A percentile compares a stretch with the other conserved stretches of the same genome.
Evolutionary conservation across 306 rosid genomes (phyloP).

Genomic region (Castanea crenata): DNA sequence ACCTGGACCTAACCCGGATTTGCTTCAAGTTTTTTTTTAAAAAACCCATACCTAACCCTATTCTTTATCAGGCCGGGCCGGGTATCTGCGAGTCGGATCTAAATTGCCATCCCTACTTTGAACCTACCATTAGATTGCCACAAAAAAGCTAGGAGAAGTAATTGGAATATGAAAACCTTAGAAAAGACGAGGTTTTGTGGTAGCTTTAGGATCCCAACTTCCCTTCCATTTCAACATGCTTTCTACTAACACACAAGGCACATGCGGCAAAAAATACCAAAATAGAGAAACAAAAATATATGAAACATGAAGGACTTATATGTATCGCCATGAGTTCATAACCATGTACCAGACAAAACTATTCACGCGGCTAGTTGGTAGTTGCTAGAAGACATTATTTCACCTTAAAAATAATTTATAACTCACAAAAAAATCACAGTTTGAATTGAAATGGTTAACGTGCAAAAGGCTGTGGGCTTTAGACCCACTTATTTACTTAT

Average conservation of each 20-base stretch:
- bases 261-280: too few relatives aligned
- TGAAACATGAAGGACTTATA: not conserved
- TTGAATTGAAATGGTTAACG: not conserved
- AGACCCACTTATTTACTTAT: not conserved
- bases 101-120: too few relatives aligned
- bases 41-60: too few relatives aligned
- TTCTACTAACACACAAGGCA: too few relatives aligned
- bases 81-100: too few relatives aligned
- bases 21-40: too few relatives aligned
- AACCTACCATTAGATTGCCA: not conserved
- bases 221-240: too few relatives aligned
- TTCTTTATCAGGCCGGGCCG: too few relatives aligned
- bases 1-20: too few relatives aligned
- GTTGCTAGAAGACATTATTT: not conserved
- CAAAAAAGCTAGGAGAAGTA: not conserved
- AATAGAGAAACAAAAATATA: too few relatives aligned
- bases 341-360: not conserved
- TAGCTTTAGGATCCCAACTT: too few relatives aligned
- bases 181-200: not conserved
- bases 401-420: not conserved
- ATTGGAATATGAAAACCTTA: not conserved
- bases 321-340: not conserved
- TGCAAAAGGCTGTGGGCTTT: too few relatives aligned
- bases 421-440: not conserved
- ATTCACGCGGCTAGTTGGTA: not conserved